Base-by-base conservation (phyloP, 768 basidiomycete genomes). In the Suillus plorans region DNA sequence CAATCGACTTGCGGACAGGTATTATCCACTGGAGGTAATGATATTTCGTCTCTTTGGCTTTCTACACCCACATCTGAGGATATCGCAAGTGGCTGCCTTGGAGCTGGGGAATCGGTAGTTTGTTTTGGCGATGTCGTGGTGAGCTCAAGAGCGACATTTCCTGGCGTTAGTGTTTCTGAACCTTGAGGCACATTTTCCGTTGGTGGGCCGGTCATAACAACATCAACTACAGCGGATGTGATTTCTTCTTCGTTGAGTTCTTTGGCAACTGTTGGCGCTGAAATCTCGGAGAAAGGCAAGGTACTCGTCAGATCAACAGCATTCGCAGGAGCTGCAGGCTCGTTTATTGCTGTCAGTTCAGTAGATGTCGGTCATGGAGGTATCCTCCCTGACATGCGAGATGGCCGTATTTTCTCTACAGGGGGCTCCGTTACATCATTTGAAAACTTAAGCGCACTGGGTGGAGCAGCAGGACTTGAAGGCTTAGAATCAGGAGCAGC, bases 321-420 rank as follows among this genome's bases (percentile, higher is more conserved):
- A 59, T 59, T 42, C 39, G 9, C 25, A 28, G 57, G 57, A 25
- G 22, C 36, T 39, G 56, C 39, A 25, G 22, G 56, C 22, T 59
- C 10, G 5, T 6, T n/a, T 60, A 20, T 16, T 60, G 37, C 18
- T 2, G 57, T 22, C 37, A 13, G 53, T 20, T 52, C 61, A 47
- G n/a, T 39, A 14, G 13, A 57, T 36, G 12, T 12, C 53, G 55
- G 55, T 28, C 9, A 37, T 61, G 20, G 12, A 59, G 31, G 37
- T 22, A 47, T 36, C 55, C 61, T 61, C 31, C 18, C 14, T 56
- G 61, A n/a, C 53, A 47, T 39, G n/a, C 45, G 45, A 59, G 57
- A 59, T 25, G 57, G 39, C 39, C 57, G 25, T 59, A 59, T 28
- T 25, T 59, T 59, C 25, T 28, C 57, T 12, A 25, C 57, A 28